A percentile compares a stretch with the other conserved stretches of the same genome.
Conservation (phyloP, 2,329 filamentous ascomycete species). For the Epichloe gansuensis region DNA sequence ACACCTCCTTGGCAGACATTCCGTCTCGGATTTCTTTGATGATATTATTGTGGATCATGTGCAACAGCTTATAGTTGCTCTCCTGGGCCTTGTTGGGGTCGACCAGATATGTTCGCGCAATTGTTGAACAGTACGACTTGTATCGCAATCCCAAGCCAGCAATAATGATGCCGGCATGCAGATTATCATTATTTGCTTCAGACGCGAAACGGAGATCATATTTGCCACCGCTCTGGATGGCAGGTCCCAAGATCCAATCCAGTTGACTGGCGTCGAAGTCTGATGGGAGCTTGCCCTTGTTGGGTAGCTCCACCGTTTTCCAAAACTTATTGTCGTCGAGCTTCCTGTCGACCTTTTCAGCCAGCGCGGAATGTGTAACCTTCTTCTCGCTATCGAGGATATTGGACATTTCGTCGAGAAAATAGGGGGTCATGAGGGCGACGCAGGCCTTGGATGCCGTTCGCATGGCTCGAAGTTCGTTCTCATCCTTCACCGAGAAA, state of each 20-base stretch:
- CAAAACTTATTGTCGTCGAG: conserved; percentile 92
- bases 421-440: conserved; percentile 93
- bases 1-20: conserved; percentile 75
- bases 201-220: conserved; percentile 78
- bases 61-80: conserved; percentile 79
- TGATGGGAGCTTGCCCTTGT: conserved; percentile 62
- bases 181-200: conserved; percentile 65
- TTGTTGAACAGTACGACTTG: conserved; percentile 86
- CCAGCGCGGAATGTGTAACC: conserved; percentile 75
- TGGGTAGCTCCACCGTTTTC: conserved; percentile 59
- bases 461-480: conserved; percentile 84
- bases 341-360: conserved; percentile 81
- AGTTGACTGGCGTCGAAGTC: conserved; percentile 82
- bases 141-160: conserved; percentile 86
- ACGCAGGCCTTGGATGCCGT: conserved; percentile 90
- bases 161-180: conserved; percentile 89
- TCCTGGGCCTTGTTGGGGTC: conserved; percentile 96
- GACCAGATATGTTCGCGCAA: conserved; percentile 88
- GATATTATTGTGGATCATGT: conserved; percentile 74
- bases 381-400: conserved; percentile 95
- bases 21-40: conserved; percentile 86
- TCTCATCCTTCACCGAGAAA: conserved; percentile 88
- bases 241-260: conserved; percentile 85
- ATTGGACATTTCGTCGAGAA: conserved; percentile 95
- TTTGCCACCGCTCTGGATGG: conserved; percentile 88